Evolutionary conservation across 164 flowering plant genomes (phyloP), one percentile per base, ranked within the genome.

Genomic region (Aristolochia californica): DNA sequence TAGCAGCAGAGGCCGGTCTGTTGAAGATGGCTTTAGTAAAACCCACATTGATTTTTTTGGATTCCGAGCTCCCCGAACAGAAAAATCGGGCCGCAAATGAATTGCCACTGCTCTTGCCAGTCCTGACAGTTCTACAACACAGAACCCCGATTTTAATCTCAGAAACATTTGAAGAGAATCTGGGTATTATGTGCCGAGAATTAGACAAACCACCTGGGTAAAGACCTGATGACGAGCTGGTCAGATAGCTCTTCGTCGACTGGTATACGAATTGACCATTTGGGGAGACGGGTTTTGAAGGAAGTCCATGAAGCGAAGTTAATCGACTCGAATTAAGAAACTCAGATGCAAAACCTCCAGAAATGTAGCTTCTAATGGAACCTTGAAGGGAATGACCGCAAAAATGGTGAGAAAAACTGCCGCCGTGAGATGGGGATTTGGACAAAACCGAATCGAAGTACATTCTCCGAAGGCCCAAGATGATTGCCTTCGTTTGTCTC

Each of bases 1-100:
- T 65, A 28, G 74, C 59, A 0, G 74, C 79, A 2, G 62, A 48
- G 1, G 70, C 51, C 0, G 95, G 96, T 65, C 77, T 77, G 1
- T 80, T 74, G 27, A 76, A 43, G 22, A 72, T 61, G 13, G 54
- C 59, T 62, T 75, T 83, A 0, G 72, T 68, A 45, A 75, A 73
- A 62, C 62, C 59, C 8, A 50, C 71, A 66, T 58, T 61, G 12
- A 64, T 2, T 22, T 74, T 77, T 44, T 48, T 55, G 38, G 62
- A 24, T 27, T 56, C 60, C 0, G 75, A 27, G 16, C 45, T 27
- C 50, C 58, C 66, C 13, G 62, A 45, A 4, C 89, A 77, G 43
- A 81, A 59, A 45, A 62, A 67, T 64, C 82, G 65, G n/a, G 66
- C 18, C 66, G 75, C 73, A 8, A 67, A 30, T 40, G 59, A 45